Evolutionary conservation across 805 yeast genomes (phyloP), one percentile per base, ranked within the genome.

Genomic region (Debaryomyces maramus): DNA sequence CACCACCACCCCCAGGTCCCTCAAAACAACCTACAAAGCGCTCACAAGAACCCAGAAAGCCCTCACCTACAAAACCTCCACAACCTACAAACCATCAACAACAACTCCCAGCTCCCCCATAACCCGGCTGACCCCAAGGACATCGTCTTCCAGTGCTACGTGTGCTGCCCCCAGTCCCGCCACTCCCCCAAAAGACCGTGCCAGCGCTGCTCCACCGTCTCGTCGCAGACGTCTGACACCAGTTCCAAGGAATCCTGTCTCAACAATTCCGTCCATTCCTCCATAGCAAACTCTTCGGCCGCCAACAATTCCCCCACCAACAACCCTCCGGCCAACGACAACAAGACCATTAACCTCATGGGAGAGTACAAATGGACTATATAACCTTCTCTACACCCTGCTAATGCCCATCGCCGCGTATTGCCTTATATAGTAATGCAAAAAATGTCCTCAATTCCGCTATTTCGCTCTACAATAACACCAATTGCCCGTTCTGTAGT

Each of bases 281-380:
- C 22, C n/a, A n/a, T n/a, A 15, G 6, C 13, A 2, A 10, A 24
- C 8, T 4, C 28, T 15, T n/a, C 28, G 28, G 11, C 28, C 28
- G 28, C 11, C 28, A 8, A 13, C 28, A 21, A 7, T 21, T 21
- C 24, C 24, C 8, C 30, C 7, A 26, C 16, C 13, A 16, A 6
- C 30, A 21, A 21, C 24, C 24, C 24, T 21, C 28, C 11, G 5
- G 28, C 34, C 34, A 21, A 24, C 15, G 29, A 46, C 16, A 36
- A 38, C 24, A 41, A 53, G 32, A 54, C 56, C 8, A 42, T 58
- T 4, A 56, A 52, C 38, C 50, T 61, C 29, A 56, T 59, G 61
- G 65, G 66, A 6, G 63, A 59, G 39, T 59, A 57, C 39, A 50
- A 55, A 38, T 60, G 65, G 64, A 47, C 47, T 16, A 45, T 56